Evolutionary conservation across 164 flowering plant species (phyloP).

Genomic region (Aristolochia contorta): DNA sequence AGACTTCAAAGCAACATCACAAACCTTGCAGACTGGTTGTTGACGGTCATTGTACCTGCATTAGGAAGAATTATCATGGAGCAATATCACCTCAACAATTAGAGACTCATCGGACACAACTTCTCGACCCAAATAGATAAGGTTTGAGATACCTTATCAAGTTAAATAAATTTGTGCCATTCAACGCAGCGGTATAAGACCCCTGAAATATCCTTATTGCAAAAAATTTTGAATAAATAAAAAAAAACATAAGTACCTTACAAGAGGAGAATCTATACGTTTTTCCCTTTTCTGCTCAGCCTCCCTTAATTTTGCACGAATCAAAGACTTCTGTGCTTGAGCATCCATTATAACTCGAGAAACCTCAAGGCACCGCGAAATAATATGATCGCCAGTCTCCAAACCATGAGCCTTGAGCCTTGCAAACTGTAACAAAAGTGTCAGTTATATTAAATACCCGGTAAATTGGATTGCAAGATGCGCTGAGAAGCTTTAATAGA

Average conservation of each 20-base stretch:
- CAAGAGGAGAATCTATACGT: slow-evolving; percentile 31
- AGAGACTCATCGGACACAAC: neutral
- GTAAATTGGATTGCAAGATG: too few species aligned
- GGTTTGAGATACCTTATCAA: too few species aligned
- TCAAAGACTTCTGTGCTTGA: slow-evolving; percentile 40
- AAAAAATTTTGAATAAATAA: neutral
- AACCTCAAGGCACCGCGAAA: too few species aligned
- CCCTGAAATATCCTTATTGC: too few species aligned
- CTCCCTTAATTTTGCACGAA: slow-evolving; percentile 57
- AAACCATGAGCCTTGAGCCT: too few species aligned
- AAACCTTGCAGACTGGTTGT: slow-evolving; percentile 79
- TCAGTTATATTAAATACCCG: too few species aligned
- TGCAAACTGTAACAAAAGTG: too few species aligned
- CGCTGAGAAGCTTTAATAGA: too few species aligned
- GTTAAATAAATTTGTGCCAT: too few species aligned
- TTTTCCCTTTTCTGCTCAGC: slow-evolving; percentile 27
- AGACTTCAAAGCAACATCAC: slow-evolving; percentile 65
- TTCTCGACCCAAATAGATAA: too few species aligned
- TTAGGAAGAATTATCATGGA: neutral
- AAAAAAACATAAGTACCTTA: slow-evolving; percentile 17
- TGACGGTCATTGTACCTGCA: slow-evolving; percentile 77
- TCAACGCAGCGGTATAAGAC: too few species aligned
- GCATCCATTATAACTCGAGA: slow-evolving; percentile 32
- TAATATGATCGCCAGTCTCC: too few species aligned
- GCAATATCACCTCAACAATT: neutral